These are phyloP conservation scores for Anisogramma anomala DNA, from an alignment of 2,329 filamentous ascomycete genomes.

Conservation along the genomic window DNA sequence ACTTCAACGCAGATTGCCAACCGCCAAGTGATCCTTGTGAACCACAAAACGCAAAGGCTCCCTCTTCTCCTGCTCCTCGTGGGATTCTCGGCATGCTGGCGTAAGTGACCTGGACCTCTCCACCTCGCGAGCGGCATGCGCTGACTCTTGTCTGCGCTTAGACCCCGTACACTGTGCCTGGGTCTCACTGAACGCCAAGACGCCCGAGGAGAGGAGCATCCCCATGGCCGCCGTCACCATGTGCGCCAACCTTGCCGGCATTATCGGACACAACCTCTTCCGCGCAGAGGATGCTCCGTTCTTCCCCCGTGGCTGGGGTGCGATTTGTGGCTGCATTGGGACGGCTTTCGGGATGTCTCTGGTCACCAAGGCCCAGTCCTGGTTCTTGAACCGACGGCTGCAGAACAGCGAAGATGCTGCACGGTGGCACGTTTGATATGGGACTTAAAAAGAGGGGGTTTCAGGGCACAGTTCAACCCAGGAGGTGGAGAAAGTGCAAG, in stretches of 20 bases:
- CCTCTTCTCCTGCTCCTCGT: slow-evolving; percentile 2
- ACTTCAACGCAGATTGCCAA: slow-evolving; percentile 1
- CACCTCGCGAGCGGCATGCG: background rate
- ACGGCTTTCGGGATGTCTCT: slow-evolving; percentile 4
- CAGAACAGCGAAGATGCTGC: background rate
- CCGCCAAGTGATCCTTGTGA: background rate
- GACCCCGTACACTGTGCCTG: slow-evolving; percentile 17
- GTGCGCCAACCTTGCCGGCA: slow-evolving; percentile 50
- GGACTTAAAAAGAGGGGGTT: too few species aligned
- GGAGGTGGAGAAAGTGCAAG: too few species aligned
- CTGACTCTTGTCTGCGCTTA: background rate
- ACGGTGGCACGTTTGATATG: slow-evolving; percentile 2
- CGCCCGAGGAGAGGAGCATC: slow-evolving; percentile 10
- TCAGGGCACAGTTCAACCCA: too few species aligned
- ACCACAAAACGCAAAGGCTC: background rate
- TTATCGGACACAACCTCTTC: slow-evolving; percentile 51
- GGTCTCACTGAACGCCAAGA: slow-evolving; percentile 13
- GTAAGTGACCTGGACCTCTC: background rate
- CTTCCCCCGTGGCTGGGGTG: slow-evolving; percentile 7
- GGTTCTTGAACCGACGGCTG: background rate
- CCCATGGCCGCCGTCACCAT: slow-evolving; percentile 42
- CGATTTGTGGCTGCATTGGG: slow-evolving; percentile 3
- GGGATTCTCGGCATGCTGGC: slow-evolving; percentile 7
- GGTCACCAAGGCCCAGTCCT: slow-evolving; percentile 4
- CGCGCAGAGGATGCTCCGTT: slow-evolving; percentile 31